Percentiles rank a stretch among this genome's conserved stretches.
These are phyloP conservation scores for Penicillium cinerascens DNA, from an alignment of 495 filamentous ascomycete genomes.

Conservation along the genomic window DNA sequence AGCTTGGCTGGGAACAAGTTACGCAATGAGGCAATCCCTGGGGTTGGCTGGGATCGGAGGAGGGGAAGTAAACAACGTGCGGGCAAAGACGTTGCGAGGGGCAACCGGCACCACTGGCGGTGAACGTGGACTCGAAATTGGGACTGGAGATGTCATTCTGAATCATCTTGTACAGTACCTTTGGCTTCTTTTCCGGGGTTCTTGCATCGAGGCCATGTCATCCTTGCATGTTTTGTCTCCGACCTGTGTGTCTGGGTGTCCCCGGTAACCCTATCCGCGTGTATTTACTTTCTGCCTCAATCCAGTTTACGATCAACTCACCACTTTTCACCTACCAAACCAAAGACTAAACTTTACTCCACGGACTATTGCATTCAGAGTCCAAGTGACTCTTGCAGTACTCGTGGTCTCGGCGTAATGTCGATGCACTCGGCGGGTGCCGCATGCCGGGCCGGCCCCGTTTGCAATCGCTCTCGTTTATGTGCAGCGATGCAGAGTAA, in stretches of 20 bases:
- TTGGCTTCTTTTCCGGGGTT: not conserved
- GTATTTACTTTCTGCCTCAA: not conserved
- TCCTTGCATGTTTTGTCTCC: constrained; percentile 2
- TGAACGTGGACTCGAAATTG: constrained; percentile 12
- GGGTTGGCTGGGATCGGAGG: constrained; percentile 24
- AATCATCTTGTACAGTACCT: not conserved
- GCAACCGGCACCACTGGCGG: constrained; percentile 31
- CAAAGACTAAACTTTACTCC: not conserved
- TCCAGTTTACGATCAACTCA: not conserved
- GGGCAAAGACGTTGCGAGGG: constrained; percentile 35
- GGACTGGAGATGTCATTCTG: constrained; percentile 6
- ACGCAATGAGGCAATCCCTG: constrained; percentile 24
- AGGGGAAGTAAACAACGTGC: constrained; percentile 40
- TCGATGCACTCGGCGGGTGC: not conserved
- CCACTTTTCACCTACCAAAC: not conserved
- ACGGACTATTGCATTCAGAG: not conserved
- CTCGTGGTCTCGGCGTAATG: not conserved
- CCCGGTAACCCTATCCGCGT: not conserved
- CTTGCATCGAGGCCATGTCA: constrained; percentile 1
- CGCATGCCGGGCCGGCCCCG: not conserved
- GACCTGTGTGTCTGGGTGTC: not conserved
- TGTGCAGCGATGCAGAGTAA: not conserved
- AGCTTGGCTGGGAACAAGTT: constrained; percentile 10
- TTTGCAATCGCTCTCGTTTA: not conserved
- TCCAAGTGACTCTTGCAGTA: not conserved